These are phyloP conservation scores for Colletotrichum plurivorum DNA, from an alignment of 2,329 filamentous ascomycete species.

Conservation along the genomic window DNA sequence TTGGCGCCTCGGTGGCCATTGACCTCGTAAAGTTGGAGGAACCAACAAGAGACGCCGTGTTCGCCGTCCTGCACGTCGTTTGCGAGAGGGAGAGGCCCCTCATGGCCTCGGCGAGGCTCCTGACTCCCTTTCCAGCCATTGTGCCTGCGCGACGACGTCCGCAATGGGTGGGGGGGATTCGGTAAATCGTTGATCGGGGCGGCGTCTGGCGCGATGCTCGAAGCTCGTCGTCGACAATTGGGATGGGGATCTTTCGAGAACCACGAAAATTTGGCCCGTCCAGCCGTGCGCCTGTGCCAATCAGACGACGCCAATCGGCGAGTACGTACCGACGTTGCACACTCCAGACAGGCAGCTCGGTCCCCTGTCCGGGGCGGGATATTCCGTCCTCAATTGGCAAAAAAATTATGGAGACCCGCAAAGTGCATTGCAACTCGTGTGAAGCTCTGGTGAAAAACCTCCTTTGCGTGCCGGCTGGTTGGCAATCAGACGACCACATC, in stretches of 20 bases:
- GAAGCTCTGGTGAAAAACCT: constrained; percentile 35
- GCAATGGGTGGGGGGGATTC: constrained; percentile 9
- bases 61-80: constrained; percentile 53
- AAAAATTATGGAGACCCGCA: constrained; percentile 40
- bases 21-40: constrained; percentile 59
- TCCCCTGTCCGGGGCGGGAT: constrained; percentile 37
- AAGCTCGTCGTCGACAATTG: constrained; percentile 22
- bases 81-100: constrained; percentile 60
- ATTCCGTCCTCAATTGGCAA: constrained; percentile 39
- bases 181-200: not conserved
- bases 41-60: constrained; percentile 54
- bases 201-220: constrained; percentile 15
- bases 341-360: constrained; percentile 17
- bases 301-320: constrained; percentile 20
- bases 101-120: constrained; percentile 68
- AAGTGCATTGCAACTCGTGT: constrained; percentile 24
- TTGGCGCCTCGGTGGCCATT: constrained; percentile 68
- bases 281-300: constrained; percentile 27
- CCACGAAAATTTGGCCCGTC: constrained; percentile 41
- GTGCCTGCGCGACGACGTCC: constrained; percentile 18
- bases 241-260: constrained; percentile 24
- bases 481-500: constrained; percentile 9
- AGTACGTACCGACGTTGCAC: constrained; percentile 17
- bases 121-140: constrained; percentile 65
- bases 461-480: constrained; percentile 7